Evolutionary conservation across 2,329 filamentous ascomycete genomes (phyloP).

Genomic region (Fusarium praegraminearum): DNA sequence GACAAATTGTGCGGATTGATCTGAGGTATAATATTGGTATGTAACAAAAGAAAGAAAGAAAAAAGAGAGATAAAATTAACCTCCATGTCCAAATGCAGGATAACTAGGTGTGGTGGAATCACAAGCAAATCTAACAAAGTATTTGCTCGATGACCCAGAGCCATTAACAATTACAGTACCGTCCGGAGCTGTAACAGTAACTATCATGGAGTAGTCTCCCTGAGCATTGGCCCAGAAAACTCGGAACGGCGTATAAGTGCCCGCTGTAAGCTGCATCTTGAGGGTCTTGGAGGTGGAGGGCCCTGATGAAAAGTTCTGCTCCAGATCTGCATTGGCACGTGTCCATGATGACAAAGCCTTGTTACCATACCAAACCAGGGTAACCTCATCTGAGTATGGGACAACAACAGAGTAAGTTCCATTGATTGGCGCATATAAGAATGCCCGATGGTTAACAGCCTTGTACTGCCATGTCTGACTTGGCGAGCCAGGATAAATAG

Average conservation of each 20-base stretch:
- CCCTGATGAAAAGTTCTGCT: neutral
- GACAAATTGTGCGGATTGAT: too few relatives aligned
- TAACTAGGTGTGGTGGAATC: neutral
- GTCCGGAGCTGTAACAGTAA: constrained; percentile 5
- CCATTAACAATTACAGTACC: constrained; percentile 3
- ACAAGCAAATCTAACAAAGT: constrained; percentile 11
- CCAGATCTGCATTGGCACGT: constrained; percentile 1
- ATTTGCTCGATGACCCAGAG: neutral
- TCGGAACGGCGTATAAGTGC: neutral
- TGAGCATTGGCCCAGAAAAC: constrained; percentile 7
- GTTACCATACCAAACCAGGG: neutral
- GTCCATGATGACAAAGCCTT: neutral
- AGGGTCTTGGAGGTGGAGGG: neutral
- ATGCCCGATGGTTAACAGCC: constrained; percentile 3
- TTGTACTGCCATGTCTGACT: constrained; percentile 13
- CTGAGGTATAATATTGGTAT: too few relatives aligned
- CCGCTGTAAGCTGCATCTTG: neutral
- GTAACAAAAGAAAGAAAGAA: neutral
- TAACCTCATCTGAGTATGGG: neutral
- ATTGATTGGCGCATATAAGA: constrained; percentile 2
- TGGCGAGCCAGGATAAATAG: neutral
- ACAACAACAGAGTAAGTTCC: constrained; percentile 10
- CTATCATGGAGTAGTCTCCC: constrained; percentile 2
- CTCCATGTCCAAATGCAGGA: constrained; percentile 5
- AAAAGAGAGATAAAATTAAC: neutral